Evolutionary conservation across 257 asterid species (phyloP), one percentile per base, ranked within the genome.

Genomic region (Solanum paucissectum): DNA sequence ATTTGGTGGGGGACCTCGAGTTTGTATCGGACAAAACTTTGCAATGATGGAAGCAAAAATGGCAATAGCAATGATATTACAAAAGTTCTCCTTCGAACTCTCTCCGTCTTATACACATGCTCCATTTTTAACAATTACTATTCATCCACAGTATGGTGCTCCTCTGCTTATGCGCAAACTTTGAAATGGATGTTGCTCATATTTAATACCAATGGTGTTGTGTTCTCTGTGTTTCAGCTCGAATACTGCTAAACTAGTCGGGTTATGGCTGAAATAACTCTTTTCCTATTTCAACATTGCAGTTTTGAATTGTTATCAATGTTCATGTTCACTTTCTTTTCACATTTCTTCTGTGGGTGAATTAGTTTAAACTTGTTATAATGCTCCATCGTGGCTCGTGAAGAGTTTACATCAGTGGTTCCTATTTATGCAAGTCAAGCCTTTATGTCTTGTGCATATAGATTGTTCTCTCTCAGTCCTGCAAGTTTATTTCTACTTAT

Each of bases 111-210:
- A 89, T 34, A 46, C 90, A 23, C 93, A 91, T 89, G 90, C 91
- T 58, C 93, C 93, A 13, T n/a, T 36, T 18, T 21, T 76, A 2
- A 29, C 84, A 16, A 25, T 88, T 2, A 88, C 92, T 6, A 14
- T 89, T 49, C 92, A 91, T 34, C 93, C 93, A 77, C 93, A 91
- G 60, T 66, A 86, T 40, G 90, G 91, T 66, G 93, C 91, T 88
- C 90, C 64, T 38, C 44, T 91, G 33, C 34, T 91, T 75, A 34
- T 91, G 64, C 89, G 60, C 74, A 91, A 72, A 58, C 84, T 90
- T 20, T 89, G 58, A 84, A 84, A 64, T 9, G 13, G 21, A 77
- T 25, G n/a, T 25, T 77, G n/a, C 27, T 20, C 84, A 1, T 27
- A 1, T 77, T 29, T 32, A 29, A 27, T 14, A 49, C 25, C 9